Evolutionary conservation across 805 yeast species (phyloP).

Genomic region (Metschnikowia shivogae): DNA sequence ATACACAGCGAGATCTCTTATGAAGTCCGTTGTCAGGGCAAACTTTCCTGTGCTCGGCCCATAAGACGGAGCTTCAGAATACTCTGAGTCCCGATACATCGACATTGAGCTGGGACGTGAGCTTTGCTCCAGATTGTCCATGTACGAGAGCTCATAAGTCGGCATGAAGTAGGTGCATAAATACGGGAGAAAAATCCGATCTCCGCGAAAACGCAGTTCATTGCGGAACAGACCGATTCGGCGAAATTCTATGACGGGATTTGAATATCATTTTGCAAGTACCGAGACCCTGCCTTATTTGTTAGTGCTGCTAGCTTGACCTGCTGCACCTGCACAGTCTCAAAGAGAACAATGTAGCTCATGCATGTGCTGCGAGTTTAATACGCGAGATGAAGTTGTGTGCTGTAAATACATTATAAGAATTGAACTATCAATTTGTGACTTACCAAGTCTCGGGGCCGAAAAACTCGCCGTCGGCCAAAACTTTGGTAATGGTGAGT

Average conservation of each 20-base stretch:
- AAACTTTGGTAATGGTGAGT: slow-evolving; percentile 22
- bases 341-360: too few relatives aligned
- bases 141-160: slow-evolving; percentile 2
- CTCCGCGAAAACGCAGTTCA: neutral
- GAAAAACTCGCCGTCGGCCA: slow-evolving; percentile 41
- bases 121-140: neutral
- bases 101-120: slow-evolving; percentile 1
- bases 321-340: too few relatives aligned
- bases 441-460: slow-evolving; percentile 46
- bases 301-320: too few relatives aligned
- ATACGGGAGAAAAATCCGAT: neutral
- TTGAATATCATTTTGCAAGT: too few relatives aligned
- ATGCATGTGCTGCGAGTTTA: too few relatives aligned
- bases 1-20: slow-evolving; percentile 20
- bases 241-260: too few relatives aligned
- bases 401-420: neutral
- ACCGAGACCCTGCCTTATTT: too few relatives aligned
- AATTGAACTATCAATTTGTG: neutral
- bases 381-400: neutral
- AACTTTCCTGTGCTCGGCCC: neutral
- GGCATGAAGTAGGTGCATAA: slow-evolving; percentile 2
- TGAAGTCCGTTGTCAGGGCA: neutral
- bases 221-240: neutral
- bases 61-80: neutral
- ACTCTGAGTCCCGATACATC: neutral